phyloP scores from a whole-genome alignment of 2,329 filamentous ascomycete species.

The Fusarium foetens region DNA sequence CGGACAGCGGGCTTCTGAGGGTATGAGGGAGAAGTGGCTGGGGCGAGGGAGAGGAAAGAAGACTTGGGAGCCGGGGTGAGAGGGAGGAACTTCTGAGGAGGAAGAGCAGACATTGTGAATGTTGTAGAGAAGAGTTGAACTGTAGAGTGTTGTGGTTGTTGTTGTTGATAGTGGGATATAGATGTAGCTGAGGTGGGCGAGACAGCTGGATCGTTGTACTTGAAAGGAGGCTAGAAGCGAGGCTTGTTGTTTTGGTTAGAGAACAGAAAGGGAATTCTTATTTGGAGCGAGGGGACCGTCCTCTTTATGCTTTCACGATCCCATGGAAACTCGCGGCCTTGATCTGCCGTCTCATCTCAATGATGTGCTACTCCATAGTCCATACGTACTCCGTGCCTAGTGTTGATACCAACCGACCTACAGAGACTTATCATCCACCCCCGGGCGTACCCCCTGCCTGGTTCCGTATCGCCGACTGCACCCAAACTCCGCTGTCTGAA shows the following conservation, averaged over 20 bases:
- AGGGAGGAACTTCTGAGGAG: slow-evolving; percentile 43
- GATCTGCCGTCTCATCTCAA: slow-evolving; percentile 26
- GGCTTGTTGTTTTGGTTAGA: slow-evolving; percentile 33
- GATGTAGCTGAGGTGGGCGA: slow-evolving; percentile 42
- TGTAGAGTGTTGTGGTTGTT: background rate
- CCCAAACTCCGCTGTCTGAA: background rate
- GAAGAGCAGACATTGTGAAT: slow-evolving; percentile 40
- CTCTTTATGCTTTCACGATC: slow-evolving; percentile 44
- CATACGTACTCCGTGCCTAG: slow-evolving; percentile 13
- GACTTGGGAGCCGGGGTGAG: slow-evolving; percentile 41
- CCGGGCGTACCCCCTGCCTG: slow-evolving; percentile 24
- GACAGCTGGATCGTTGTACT: slow-evolving; percentile 33
- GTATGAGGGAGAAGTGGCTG: slow-evolving; percentile 66
- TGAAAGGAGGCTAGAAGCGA: slow-evolving; percentile 18
- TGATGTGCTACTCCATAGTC: slow-evolving; percentile 15
- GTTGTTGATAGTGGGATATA: slow-evolving; percentile 1
- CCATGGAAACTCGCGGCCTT: slow-evolving; percentile 3
- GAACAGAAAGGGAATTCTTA: slow-evolving; percentile 10
- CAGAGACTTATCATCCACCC: slow-evolving; percentile 10
- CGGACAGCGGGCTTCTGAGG: slow-evolving; percentile 55
- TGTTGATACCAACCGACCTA: background rate
- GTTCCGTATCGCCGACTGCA: slow-evolving; percentile 38
- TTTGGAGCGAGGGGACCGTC: slow-evolving; percentile 39
- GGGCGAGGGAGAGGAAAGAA: slow-evolving; percentile 67
- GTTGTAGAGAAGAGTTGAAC: slow-evolving; percentile 1